Conservation (phyloP, 2,329 filamentous ascomycete genomes). For the Neurospora crassa region DNA sequence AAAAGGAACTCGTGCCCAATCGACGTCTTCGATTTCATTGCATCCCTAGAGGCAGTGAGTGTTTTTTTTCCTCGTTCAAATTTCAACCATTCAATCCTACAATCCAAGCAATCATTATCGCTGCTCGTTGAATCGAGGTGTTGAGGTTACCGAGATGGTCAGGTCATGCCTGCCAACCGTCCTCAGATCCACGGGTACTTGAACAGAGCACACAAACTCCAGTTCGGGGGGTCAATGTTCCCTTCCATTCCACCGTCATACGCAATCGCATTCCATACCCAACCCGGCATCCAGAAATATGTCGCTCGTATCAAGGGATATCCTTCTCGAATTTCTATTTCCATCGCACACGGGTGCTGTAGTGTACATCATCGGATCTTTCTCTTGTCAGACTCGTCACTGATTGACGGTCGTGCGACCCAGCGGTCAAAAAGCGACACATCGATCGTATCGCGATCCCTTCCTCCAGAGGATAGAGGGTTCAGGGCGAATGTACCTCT, state of each 20-base stretch:
- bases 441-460: neutral
- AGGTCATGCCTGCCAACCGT: neutral
- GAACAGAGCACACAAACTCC: neutral
- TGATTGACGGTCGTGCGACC: neutral
- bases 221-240: neutral
- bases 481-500: neutral
- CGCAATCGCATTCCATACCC: neutral
- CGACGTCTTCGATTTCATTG: neutral
- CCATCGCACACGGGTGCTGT: neutral
- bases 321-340: neutral
- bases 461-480: neutral
- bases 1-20: neutral
- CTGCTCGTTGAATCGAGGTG: neutral
- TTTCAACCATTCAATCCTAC: neutral
- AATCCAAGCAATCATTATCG: neutral
- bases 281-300: neutral
- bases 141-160: neutral
- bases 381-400: neutral
- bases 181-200: neutral
- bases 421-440: neutral
- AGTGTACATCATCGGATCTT: neutral
- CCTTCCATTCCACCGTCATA: neutral
- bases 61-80: neutral
- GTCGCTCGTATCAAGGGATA: neutral
- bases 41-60: no score